Conservation (phyloP, 2,329 filamentous ascomycete species). For the Pestalotiopsis sp. region DNA sequence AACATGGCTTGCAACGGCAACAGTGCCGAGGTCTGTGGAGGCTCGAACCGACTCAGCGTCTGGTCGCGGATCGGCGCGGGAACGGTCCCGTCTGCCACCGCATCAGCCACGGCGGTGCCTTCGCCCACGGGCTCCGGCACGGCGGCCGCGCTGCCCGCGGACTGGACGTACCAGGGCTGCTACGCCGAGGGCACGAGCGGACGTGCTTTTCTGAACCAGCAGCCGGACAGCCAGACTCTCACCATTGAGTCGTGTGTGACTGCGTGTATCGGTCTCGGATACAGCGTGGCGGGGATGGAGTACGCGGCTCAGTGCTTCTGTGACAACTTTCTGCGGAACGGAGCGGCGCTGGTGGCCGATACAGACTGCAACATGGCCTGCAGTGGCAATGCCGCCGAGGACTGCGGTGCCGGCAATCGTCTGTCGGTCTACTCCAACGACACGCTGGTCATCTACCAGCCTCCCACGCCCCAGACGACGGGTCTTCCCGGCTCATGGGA, state of each 20-base stretch:
- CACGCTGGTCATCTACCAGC: constrained; percentile 20
- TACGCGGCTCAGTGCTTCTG: constrained; percentile 36
- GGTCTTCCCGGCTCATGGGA: constrained; percentile 19
- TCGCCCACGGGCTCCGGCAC: constrained; percentile 11
- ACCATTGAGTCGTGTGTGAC: constrained; percentile 25
- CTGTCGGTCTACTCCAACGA: constrained; percentile 25
- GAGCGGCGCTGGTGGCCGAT: constrained; percentile 20
- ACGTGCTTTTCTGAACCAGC: constrained; percentile 20
- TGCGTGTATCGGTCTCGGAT: constrained; percentile 23
- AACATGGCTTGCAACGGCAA: constrained; percentile 46
- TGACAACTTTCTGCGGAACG: constrained; percentile 24
- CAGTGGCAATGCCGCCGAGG: constrained; percentile 22
- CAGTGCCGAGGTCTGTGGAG: constrained; percentile 42
- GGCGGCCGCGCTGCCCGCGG: constrained; percentile 16
- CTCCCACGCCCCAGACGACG: constrained; percentile 19
- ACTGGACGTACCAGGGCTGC: constrained; percentile 24
- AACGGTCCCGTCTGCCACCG: constrained; percentile 8
- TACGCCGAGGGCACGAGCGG: constrained; percentile 23
- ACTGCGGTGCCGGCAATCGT: constrained; percentile 26
- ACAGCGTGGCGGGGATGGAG: constrained; percentile 35
- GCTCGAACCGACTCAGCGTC: constrained; percentile 18
- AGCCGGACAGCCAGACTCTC: constrained; percentile 23
- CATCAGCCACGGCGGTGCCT: background rate
- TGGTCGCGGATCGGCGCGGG: constrained; percentile 18
- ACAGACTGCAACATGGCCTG: constrained; percentile 27